Percentiles rank a stretch among this genome's conserved stretches.
These are phyloP conservation scores for Miamiensis avidus DNA, from an alignment of 169 alveolate genomes.

Conservation along the genomic window DNA sequence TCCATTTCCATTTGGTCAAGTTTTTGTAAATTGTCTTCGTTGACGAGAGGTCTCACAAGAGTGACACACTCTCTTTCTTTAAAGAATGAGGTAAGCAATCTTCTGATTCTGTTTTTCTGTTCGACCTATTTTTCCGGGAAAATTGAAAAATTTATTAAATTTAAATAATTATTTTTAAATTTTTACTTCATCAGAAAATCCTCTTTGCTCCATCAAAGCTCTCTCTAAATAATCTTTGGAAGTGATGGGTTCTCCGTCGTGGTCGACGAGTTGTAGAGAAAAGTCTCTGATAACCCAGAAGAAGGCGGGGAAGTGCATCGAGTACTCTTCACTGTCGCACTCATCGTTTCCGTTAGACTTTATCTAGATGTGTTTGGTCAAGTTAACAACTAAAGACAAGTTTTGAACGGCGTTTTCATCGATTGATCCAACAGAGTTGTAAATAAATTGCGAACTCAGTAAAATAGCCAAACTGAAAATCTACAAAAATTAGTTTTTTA, in stretches of 20 bases:
- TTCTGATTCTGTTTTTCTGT: constrained; percentile 78
- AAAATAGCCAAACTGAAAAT: constrained; percentile 23
- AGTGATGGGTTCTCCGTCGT: constrained; percentile 72
- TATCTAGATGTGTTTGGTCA: constrained; percentile 74
- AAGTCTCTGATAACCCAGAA: constrained; percentile 87
- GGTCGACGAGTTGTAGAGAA: constrained; percentile 67
- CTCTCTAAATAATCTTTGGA: constrained; percentile 72
- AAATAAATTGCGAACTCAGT: constrained; percentile 70
- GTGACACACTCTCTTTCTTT: constrained; percentile 82
- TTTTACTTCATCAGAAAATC: constrained; percentile 38
- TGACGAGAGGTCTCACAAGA: constrained; percentile 74
- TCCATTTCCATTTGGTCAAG: constrained; percentile 72
- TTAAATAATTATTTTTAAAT: too few relatives aligned
- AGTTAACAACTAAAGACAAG: constrained; percentile 74
- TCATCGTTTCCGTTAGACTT: constrained; percentile 54
- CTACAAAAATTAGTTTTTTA: background rate
- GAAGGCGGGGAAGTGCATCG: constrained; percentile 78
- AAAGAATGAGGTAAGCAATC: constrained; percentile 70
- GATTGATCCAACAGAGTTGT: constrained; percentile 81
- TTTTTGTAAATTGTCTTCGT: constrained; percentile 74
- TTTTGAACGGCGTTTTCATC: constrained; percentile 82
- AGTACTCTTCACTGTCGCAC: constrained; percentile 66
- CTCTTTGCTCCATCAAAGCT: constrained; percentile 50
- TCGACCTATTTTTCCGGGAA: background rate
- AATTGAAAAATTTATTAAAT: too few relatives aligned